These are phyloP conservation scores for Naematelia encephala DNA, from an alignment of 768 basidiomycete species.

Conservation along the genomic window DNA sequence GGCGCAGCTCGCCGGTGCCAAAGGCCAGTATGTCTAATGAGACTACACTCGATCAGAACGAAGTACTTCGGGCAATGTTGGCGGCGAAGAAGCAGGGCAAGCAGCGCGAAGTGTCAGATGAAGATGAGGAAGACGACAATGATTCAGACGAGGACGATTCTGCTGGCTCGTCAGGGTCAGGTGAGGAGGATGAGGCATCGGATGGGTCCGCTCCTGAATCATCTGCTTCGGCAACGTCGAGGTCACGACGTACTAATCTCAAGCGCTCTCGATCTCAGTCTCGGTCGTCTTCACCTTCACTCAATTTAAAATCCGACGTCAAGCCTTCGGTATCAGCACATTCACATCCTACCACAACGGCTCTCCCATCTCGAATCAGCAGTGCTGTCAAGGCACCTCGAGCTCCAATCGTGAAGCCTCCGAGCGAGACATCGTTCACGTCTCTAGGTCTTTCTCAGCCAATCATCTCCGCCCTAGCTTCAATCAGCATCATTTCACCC, in stretches of 20 bases:
- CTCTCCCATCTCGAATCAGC: not conserved
- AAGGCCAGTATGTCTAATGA: not conserved
- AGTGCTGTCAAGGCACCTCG: not conserved
- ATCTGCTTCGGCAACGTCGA: not conserved
- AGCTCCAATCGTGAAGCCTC: slow-evolving; percentile 21
- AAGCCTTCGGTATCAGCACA: not conserved
- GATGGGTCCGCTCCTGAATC: not conserved
- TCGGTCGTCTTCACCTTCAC: not conserved
- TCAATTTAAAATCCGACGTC: not conserved
- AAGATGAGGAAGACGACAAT: slow-evolving; percentile 16
- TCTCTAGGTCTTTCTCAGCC: slow-evolving; percentile 52
- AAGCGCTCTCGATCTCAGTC: not conserved
- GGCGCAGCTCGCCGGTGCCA: not conserved
- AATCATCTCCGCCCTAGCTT: slow-evolving; percentile 64
- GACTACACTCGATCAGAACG: slow-evolving; percentile 27
- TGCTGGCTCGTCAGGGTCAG: not conserved
- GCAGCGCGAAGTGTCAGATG: slow-evolving; percentile 8
- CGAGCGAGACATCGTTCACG: slow-evolving; percentile 42
- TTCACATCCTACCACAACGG: not conserved
- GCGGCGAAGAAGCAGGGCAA: slow-evolving; percentile 32
- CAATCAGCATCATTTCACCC: slow-evolving; percentile 80
- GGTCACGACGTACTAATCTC: not conserved
- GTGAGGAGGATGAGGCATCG: slow-evolving; percentile 3
- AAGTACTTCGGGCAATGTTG: slow-evolving; percentile 41
- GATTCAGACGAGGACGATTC: slow-evolving; percentile 11